Evolutionary conservation across 202 grass and related monocot genomes (phyloP), one percentile per base, ranked within the genome.

Genomic region (Carex arenaria): DNA sequence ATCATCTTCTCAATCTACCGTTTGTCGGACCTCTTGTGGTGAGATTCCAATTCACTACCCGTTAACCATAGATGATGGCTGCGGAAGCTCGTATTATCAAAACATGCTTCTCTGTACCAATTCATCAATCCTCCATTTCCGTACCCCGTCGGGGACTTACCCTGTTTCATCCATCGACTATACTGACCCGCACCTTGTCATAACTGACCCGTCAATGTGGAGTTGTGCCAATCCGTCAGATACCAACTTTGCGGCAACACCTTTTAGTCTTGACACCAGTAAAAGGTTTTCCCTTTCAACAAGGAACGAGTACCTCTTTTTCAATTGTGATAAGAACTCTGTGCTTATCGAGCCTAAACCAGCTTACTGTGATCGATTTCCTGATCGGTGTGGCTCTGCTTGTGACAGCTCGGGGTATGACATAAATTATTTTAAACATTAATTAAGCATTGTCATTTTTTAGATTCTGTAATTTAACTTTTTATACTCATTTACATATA

Each of bases 251-350:
- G 85, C 53, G 11, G 83, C 79, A 49, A 68, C 84, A 55, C 87
- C 95, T 4, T 98, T 98, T 66, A 98, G 92, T 78, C 90, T 95
- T 36, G 92, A 98, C 87, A 95, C 95, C 49, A 98, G 95, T 87
- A 98, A 93, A 64, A 86, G 92, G 60, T 93, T 98, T 86, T 91
- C 92, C 28, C 91, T 98, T 82, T 97, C 90, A 14, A 20, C 89
- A 3, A 78, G 85, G 83, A 98, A 98, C 76, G 89, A 98, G 20
- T 93, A 91, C 89, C 86, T 98, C 61, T 98, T 98, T 87, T 93
- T 98, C 81, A 84, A 90, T 86, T 98, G 95, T 84, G 91, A 93
- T 76, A 66, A 82, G 72, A 86, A 82, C 3, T 80, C 64, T 11
- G 92, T 98, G 38, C 85, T 98, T 74, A 87, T 98, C 18, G 89